These are phyloP conservation scores for Ligustrum vulgare DNA, from an alignment of 257 asterid species.

Conservation along the genomic window DNA sequence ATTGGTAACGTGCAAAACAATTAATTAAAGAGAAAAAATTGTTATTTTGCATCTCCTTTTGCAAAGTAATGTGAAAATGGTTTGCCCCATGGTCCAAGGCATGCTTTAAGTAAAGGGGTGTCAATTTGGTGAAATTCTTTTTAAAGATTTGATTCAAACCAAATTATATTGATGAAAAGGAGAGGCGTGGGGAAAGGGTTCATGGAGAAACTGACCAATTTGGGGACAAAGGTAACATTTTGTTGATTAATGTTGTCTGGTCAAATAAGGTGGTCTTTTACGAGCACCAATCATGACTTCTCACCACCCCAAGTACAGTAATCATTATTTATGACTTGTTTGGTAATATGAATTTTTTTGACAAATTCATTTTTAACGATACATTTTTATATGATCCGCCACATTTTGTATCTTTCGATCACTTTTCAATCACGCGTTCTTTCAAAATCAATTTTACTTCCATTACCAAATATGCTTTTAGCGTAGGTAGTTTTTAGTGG, in stretches of 20 bases:
- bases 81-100: slow-evolving; percentile 65
- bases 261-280: not conserved
- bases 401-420: too few relatives aligned
- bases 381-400: too few relatives aligned
- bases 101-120: slow-evolving; percentile 39
- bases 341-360: too few relatives aligned
- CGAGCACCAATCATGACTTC: not conserved
- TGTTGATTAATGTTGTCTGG: not conserved
- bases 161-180: not conserved
- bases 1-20: not conserved
- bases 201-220: not conserved
- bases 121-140: not conserved
- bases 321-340: not conserved
- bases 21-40: not conserved
- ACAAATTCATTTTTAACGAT: too few relatives aligned
- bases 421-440: too few relatives aligned
- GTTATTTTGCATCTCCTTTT: too few relatives aligned
- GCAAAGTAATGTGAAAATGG: slow-evolving; percentile 23
- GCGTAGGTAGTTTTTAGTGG: too few relatives aligned
- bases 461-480: too few relatives aligned
- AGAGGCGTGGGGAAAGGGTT: not conserved
- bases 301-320: not conserved
- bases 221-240: not conserved
- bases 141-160: not conserved
- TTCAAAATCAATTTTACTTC: too few relatives aligned